A percentile compares a stretch with the other conserved stretches of the same genome.
These are phyloP conservation scores for Talaromyces marneffei DNA, from an alignment of 2,329 filamentous ascomycete species.

Conservation along the genomic window DNA sequence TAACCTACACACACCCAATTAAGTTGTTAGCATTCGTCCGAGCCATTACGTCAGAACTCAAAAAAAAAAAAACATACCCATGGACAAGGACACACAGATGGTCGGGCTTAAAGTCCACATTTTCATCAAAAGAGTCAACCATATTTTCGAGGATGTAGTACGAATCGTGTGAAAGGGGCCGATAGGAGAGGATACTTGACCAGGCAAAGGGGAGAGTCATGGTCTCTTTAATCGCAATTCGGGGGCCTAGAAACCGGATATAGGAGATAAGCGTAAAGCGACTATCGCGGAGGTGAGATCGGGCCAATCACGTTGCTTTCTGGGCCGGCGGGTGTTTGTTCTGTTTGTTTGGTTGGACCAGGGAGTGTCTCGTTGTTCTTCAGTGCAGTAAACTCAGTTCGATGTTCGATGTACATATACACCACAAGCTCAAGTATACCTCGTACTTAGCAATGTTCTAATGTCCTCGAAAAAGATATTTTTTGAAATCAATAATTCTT, in stretches of 20 bases:
- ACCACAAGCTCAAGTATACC: background rate
- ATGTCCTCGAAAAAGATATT: background rate
- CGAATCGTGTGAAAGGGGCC: background rate
- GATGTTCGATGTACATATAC: background rate
- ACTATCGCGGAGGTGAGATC: background rate
- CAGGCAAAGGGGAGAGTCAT: constrained; percentile 3
- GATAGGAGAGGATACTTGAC: constrained; percentile 5
- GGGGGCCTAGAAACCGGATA: background rate
- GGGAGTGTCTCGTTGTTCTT: background rate
- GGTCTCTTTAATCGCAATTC: background rate
- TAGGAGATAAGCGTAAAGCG: background rate
- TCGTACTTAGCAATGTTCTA: too few species aligned
- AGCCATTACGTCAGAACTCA: background rate
- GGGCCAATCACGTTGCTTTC: constrained; percentile 2
- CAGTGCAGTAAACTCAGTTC: background rate
- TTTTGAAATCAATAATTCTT: background rate
- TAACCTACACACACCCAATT: constrained; percentile 35
- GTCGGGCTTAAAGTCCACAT: constrained; percentile 29
- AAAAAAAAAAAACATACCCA: constrained; percentile 42
- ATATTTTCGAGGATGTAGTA: constrained; percentile 13
- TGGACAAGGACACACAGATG: constrained; percentile 60
- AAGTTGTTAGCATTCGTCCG: background rate
- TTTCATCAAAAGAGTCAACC: constrained; percentile 10
- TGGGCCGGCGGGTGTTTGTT: background rate
- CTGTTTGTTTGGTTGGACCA: background rate